Conservation (phyloP, 176 grass and related monocot genomes). For the Zoysia pacifica region DNA sequence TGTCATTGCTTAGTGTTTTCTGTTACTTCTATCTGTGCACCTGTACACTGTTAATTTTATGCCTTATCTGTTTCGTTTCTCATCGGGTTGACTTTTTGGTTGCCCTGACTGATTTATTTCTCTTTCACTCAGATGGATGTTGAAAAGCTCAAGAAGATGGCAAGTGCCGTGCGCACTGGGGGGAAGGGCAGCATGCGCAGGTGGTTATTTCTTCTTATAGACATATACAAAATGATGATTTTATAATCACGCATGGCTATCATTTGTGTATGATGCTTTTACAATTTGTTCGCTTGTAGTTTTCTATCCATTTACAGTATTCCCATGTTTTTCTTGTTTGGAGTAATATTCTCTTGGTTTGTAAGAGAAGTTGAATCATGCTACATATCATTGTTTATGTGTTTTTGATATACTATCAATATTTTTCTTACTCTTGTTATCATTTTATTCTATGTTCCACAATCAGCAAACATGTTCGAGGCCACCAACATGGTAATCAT, state of each 20-base stretch:
- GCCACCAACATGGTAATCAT: neutral
- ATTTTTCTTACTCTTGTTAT: neutral
- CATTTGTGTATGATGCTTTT: neutral
- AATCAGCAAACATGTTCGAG: neutral
- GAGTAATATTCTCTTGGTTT: neutral
- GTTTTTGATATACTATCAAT: neutral
- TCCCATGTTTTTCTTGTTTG: neutral
- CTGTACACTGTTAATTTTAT: too few relatives aligned
- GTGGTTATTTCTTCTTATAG: constrained; percentile 41
- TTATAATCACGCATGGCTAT: neutral
- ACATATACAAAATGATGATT: neutral
- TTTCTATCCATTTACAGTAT: neutral
- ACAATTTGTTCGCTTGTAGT: neutral
- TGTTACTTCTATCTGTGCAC: neutral
- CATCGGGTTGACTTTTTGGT: neutral
- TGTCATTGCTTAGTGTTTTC: neutral
- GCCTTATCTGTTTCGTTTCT: neutral
- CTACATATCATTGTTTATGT: neutral
- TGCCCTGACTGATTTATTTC: constrained; percentile 28
- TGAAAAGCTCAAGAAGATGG: constrained; percentile 86
- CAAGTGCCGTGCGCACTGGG: constrained; percentile 83
- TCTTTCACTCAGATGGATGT: constrained; percentile 71
- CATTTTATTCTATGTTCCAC: constrained; percentile 6
- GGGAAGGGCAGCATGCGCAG: constrained; percentile 94
- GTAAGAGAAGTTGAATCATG: neutral